These are phyloP conservation scores for Tricharina praecox DNA, from an alignment of 495 filamentous ascomycete species.

Conservation along the genomic window DNA sequence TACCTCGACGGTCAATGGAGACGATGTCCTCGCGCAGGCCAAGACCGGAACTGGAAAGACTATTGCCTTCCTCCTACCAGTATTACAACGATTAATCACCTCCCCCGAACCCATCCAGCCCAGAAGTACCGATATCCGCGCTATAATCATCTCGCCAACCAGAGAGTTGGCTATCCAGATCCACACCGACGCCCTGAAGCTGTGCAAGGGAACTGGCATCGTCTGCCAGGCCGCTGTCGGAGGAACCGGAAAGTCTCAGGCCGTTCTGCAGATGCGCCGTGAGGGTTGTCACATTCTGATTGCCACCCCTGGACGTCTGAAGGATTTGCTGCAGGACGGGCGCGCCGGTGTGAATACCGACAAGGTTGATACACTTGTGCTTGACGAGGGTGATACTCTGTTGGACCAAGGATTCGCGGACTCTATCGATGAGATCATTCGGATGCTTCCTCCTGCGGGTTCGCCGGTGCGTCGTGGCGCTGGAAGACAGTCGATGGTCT, in stretches of 20 bases:
- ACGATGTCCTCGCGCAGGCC: slow-evolving; percentile 73
- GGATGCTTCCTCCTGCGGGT: slow-evolving; percentile 44
- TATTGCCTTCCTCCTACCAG: slow-evolving; percentile 62
- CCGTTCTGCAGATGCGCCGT: slow-evolving; percentile 44
- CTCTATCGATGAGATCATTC: slow-evolving; percentile 55
- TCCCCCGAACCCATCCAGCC: slow-evolving; percentile 11
- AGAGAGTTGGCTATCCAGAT: slow-evolving; percentile 94
- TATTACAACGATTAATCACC: slow-evolving; percentile 53
- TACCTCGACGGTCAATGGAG: slow-evolving; percentile 53
- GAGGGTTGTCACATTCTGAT: slow-evolving; percentile 80
- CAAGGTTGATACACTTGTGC: slow-evolving; percentile 57
- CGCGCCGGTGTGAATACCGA: slow-evolving; percentile 50
- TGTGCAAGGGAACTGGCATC: slow-evolving; percentile 49
- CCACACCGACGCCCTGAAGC: slow-evolving; percentile 56
- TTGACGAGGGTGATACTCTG: slow-evolving; percentile 89
- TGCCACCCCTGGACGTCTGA: slow-evolving; percentile 75
- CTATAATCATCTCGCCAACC: slow-evolving; percentile 84
- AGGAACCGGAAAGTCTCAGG: slow-evolving; percentile 53
- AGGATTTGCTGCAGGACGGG: slow-evolving; percentile 64
- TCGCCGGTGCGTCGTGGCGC: slow-evolving; percentile 24
- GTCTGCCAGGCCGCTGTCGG: slow-evolving; percentile 77
- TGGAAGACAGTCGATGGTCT: slow-evolving; percentile 76
- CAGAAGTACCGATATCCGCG: slow-evolving; percentile 53
- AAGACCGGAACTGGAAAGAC: slow-evolving; percentile 84
- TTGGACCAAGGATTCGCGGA: slow-evolving; percentile 77